These are phyloP conservation scores for Phylloporus rhodoxanthus DNA, from an alignment of 768 basidiomycete species.

Conservation along the genomic window DNA sequence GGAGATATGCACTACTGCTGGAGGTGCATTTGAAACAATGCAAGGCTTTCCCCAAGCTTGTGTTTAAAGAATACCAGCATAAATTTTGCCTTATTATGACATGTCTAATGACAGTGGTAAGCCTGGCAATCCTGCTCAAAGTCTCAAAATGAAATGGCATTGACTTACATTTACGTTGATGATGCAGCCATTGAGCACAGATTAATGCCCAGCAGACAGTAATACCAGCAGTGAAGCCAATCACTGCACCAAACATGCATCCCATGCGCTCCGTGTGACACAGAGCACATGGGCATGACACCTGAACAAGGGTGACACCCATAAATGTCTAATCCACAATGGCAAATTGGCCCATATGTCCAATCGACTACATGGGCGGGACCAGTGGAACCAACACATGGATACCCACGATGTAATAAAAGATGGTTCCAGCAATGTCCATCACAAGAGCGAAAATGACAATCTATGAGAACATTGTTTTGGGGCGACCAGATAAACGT, in stretches of 20 bases:
- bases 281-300: constrained; percentile 85
- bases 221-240: constrained; percentile 65
- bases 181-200: constrained; percentile 58
- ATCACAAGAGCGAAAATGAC: constrained; percentile 68
- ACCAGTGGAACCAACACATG: constrained; percentile 82
- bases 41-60: constrained; percentile 84
- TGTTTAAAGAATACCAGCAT: constrained; percentile 5
- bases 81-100: constrained; percentile 10
- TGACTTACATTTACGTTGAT: constrained; percentile 61
- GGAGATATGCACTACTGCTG: too few relatives aligned
- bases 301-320: constrained; percentile 79
- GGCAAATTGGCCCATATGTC: neutral
- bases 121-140: neutral
- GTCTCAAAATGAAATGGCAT: constrained; percentile 3
- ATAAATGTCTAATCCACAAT: constrained; percentile 61
- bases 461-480: constrained; percentile 41
- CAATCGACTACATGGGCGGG: too few relatives aligned
- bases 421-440: constrained; percentile 75
- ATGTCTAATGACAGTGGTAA: constrained; percentile 33
- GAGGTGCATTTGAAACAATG: too few relatives aligned
- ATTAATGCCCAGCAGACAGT: constrained; percentile 77
- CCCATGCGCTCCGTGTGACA: constrained; percentile 79
- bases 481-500: too few relatives aligned
- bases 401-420: constrained; percentile 88
- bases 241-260: constrained; percentile 66